These are phyloP conservation scores for Termitomyces sp. DNA, from an alignment of 768 basidiomycete genomes.

Conservation along the genomic window DNA sequence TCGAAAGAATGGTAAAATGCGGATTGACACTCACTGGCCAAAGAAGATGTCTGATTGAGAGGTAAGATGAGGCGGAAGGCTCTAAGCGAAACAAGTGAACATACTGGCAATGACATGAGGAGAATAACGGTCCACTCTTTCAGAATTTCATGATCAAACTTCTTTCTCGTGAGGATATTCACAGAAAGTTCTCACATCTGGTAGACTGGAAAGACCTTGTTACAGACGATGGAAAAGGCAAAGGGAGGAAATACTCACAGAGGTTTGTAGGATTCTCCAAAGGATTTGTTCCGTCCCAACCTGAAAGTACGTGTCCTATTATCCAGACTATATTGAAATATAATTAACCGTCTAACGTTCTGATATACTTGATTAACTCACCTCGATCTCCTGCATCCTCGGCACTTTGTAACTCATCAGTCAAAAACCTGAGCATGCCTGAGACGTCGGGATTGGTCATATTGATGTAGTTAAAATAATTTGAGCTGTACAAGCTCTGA, in stretches of 20 bases:
- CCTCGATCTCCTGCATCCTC: slow-evolving; percentile 76
- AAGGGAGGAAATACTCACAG: slow-evolving; percentile 40
- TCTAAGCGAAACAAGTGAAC: slow-evolving; percentile 21
- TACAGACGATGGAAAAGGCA: not conserved
- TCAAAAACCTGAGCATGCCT: slow-evolving; percentile 75
- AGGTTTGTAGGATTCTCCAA: slow-evolving; percentile 64
- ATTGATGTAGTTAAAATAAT: slow-evolving; percentile 79
- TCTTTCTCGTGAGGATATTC: not conserved
- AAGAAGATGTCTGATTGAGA: slow-evolving; percentile 60
- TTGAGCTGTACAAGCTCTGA: slow-evolving; percentile 38
- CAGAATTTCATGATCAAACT: slow-evolving; percentile 3
- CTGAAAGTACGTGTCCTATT: slow-evolving; percentile 54
- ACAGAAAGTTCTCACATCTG: slow-evolving; percentile 32
- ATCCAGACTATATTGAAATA: slow-evolving; percentile 38
- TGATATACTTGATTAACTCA: slow-evolving; percentile 16
- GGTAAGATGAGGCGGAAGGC: not conserved
- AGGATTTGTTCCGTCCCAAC: slow-evolving; percentile 73
- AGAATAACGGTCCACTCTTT: slow-evolving; percentile 71
- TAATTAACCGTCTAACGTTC: slow-evolving; percentile 36
- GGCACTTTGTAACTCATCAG: slow-evolving; percentile 74
- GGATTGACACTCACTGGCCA: slow-evolving; percentile 44
- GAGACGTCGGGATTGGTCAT: slow-evolving; percentile 65
- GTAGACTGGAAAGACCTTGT: slow-evolving; percentile 25
- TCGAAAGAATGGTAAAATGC: not conserved
- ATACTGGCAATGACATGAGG: slow-evolving; percentile 74